A percentile compares a stretch with the other conserved stretches of the same genome.
Conservation (phyloP, 176 grass and related monocot genomes). For the Oryza australiensis region DNA sequence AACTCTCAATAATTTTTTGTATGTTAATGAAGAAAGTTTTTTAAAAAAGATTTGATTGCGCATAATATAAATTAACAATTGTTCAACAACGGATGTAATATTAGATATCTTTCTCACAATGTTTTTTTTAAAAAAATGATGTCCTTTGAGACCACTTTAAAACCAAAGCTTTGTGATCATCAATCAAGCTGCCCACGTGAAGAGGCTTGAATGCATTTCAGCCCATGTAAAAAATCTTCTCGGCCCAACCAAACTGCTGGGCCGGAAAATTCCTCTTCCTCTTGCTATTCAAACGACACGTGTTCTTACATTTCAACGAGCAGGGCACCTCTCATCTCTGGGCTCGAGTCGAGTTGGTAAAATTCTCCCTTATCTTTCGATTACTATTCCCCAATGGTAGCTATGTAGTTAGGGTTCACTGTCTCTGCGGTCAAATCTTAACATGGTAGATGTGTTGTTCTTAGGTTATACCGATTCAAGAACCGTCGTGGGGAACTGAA, state of each 20-base stretch:
- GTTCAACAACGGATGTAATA: background rate
- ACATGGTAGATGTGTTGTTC: background rate
- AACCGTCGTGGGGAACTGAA: background rate
- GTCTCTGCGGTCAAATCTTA: background rate
- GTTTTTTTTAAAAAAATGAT: background rate
- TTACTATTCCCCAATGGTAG: background rate
- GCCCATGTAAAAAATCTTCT: background rate
- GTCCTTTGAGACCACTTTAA: background rate
- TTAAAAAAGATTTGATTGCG: too few relatives aligned
- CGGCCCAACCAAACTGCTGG: background rate
- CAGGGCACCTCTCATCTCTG: too few relatives aligned
- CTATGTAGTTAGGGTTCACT: background rate
- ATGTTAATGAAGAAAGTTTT: too few relatives aligned
- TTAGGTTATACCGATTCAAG: too few relatives aligned
- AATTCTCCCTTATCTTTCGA: background rate
- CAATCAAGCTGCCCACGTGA: background rate
- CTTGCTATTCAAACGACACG: background rate
- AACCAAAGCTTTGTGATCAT: background rate
- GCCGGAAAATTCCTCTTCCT: background rate
- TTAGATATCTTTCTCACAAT: background rate
- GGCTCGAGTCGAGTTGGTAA: background rate
- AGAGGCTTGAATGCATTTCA: background rate
- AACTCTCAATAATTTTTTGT: too few relatives aligned
- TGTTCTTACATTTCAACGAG: background rate
- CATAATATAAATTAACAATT: too few relatives aligned